phyloP scores from a whole-genome alignment of 2,329 filamentous ascomycete species.

The Mollisiaceae sp. region DNA sequence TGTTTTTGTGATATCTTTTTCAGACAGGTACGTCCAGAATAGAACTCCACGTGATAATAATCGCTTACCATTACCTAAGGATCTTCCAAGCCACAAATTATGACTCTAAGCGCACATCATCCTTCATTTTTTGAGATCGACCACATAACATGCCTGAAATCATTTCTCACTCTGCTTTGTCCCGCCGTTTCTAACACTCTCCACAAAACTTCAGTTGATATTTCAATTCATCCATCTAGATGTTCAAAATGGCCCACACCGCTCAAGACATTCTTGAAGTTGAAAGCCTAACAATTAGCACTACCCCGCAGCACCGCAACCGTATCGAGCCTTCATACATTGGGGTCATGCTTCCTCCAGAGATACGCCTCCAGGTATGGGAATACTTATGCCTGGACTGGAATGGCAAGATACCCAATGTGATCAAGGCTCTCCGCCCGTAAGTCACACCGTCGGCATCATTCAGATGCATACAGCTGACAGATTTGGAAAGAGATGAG shows the following conservation, averaged over 20 bases:
- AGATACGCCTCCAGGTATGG: not conserved
- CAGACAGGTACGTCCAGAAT: too few relatives aligned
- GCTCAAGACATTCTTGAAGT: not conserved
- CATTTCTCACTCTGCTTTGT: too few relatives aligned
- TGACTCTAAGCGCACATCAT: too few relatives aligned
- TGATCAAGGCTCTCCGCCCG: conserved; percentile 10
- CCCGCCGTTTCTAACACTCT: too few relatives aligned
- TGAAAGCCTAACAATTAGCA: not conserved
- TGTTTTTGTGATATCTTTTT: too few relatives aligned
- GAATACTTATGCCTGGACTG: not conserved
- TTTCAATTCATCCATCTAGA: not conserved
- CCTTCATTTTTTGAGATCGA: too few relatives aligned
- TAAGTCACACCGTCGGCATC: not conserved
- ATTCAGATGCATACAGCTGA: not conserved
- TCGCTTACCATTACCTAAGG: too few relatives aligned
- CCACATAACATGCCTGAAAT: too few relatives aligned
- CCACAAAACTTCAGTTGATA: not conserved
- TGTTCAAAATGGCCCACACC: not conserved
- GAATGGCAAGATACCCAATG: not conserved
- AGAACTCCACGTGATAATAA: too few relatives aligned
- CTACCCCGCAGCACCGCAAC: not conserved
- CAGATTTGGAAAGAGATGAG: not conserved
- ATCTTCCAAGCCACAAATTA: too few relatives aligned
- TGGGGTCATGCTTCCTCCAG: not conserved
- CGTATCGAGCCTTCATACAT: not conserved